Base-by-base conservation (phyloP, 2,329 filamentous ascomycete genomes). In the Curvularia sp. region DNA sequence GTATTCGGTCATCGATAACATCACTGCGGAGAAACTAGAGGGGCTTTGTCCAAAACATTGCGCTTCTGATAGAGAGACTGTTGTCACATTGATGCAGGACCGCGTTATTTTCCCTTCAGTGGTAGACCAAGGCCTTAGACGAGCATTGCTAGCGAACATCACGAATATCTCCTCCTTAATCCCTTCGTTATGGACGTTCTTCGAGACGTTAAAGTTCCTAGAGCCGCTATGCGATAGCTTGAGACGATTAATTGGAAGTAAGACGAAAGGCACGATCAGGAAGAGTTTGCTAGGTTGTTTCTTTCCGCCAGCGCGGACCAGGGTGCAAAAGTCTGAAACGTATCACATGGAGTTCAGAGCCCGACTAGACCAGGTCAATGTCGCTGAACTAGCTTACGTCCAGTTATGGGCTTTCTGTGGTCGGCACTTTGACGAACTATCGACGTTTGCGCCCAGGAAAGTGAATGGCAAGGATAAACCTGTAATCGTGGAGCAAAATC, bases 171-270 rank as follows among this genome's bases (percentile, higher is more conserved):
- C 42, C 28, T 28, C 49, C 25, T 28, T 60, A n/a, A 64, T 67
- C 18, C 60, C 32, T 9, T 63, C 28, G 10, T 36, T 67, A 23
- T 48, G 30, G 47, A 62, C 56, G 10, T 67, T 67, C 45, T 67
- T 67, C 23, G 27, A 67, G 47, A 65, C 18, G 32, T 48, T 67
- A 2, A 67, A 67, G 48, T 65, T 60, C 42, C 32, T 67, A 9
- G 56, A 67, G 47, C 64, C 52, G 23, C 49, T 63, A 5, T 64
- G 27, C 19, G 34, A 63, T 47, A 47, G 45, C 8, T 53, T 67
- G 8, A 67, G 52, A 58, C 38, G 49, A 2, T 49, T 67, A 6
- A 47, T 67, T 18, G 48, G 60, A 3, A 6, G 18, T 32, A 39
- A 64, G 32, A 57, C 64, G 19, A 60, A 54, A 50, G 18, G 39